phyloP scores from a whole-genome alignment of 228 moss, liverwort and hornwort species.

The Sphagnum magellanicum region DNA sequence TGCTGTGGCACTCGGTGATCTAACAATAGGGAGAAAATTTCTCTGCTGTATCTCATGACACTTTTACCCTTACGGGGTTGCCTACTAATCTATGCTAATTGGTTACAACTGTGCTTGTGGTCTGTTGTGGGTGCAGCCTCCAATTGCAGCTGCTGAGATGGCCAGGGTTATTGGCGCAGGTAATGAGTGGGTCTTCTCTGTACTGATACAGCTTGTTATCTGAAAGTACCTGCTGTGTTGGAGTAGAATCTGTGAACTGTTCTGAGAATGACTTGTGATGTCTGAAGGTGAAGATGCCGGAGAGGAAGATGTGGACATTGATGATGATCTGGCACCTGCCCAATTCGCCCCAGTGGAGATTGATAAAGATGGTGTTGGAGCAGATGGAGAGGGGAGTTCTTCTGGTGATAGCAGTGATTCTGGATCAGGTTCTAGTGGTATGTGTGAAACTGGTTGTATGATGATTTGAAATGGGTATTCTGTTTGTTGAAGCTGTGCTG shows the following conservation, averaged over 20 bases:
- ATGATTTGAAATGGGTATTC: too few relatives aligned
- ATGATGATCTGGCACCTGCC: conserved; percentile 6
- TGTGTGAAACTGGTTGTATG: neutral
- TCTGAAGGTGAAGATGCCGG: conserved; percentile 5
- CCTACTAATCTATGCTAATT: too few relatives aligned
- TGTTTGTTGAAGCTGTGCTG: too few relatives aligned
- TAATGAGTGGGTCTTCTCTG: neutral
- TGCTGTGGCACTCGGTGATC: too few relatives aligned
- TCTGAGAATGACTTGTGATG: neutral
- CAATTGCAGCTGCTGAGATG: conserved; percentile 1
- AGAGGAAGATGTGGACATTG: conserved; percentile 18
- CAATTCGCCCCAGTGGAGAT: conserved; percentile 3
- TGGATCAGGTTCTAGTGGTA: conserved; percentile 32
- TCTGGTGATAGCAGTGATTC: conserved; percentile 25
- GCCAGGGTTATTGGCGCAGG: conserved; percentile 2
- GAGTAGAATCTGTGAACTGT: too few relatives aligned
- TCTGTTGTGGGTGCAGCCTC: conserved; percentile 1
- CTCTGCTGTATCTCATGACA: too few relatives aligned
- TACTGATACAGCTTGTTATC: too few relatives aligned
- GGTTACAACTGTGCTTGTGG: too few relatives aligned
- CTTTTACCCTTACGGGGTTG: too few relatives aligned
- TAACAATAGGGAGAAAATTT: too few relatives aligned
- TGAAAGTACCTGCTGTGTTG: too few relatives aligned
- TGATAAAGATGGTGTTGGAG: conserved; percentile 10
- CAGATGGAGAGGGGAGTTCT: conserved; percentile 1